Percentiles rank a stretch among this genome's conserved stretches.
phyloP scores from a whole-genome alignment of 495 filamentous ascomycete genomes.

The Cenococcum geophilum region DNA sequence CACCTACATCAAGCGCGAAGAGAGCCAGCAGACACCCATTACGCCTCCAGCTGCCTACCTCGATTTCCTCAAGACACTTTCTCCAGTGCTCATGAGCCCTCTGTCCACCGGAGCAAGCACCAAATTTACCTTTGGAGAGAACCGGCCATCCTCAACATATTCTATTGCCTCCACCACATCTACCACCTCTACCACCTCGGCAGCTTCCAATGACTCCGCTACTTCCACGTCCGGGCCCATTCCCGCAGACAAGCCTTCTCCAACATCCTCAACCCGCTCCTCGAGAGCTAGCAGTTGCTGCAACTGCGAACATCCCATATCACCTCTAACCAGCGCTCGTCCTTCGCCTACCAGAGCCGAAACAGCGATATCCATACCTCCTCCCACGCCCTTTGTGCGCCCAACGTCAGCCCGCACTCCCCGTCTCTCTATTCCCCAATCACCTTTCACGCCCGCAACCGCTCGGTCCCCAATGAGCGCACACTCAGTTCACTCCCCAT shows the following conservation, averaged over 20 bases:
- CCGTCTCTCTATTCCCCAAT: conserved; percentile 54
- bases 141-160: conserved; percentile 31
- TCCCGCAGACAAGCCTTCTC: conserved; percentile 23
- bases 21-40: conserved; percentile 69
- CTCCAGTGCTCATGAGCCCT: conserved; percentile 53
- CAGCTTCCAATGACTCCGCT: conserved; percentile 17
- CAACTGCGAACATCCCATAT: conserved; percentile 48
- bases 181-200: conserved; percentile 22
- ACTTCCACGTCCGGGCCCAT: conserved; percentile 18
- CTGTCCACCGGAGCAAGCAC: conserved; percentile 35
- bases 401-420: conserved; percentile 56
- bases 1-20: conserved; percentile 47
- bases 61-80: conserved; percentile 79
- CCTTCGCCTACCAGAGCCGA: conserved; percentile 14
- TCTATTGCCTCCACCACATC: conserved; percentile 26
- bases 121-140: conserved; percentile 40
- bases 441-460: conserved; percentile 47
- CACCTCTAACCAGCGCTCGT: conserved; percentile 32
- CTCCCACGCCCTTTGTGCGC: conserved; percentile 43
- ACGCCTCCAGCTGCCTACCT: conserved; percentile 88
- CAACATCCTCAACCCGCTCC: conserved; percentile 42
- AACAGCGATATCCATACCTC: conserved; percentile 28
- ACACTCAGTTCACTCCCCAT: conserved; percentile 39
- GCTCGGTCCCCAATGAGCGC: conserved; percentile 51
- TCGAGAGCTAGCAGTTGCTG: conserved; percentile 54